A percentile compares a stretch with the other conserved stretches of the same genome.
Evolutionary conservation across 176 grass and related monocot species (phyloP).

Genomic region (Lolium perenne): DNA sequence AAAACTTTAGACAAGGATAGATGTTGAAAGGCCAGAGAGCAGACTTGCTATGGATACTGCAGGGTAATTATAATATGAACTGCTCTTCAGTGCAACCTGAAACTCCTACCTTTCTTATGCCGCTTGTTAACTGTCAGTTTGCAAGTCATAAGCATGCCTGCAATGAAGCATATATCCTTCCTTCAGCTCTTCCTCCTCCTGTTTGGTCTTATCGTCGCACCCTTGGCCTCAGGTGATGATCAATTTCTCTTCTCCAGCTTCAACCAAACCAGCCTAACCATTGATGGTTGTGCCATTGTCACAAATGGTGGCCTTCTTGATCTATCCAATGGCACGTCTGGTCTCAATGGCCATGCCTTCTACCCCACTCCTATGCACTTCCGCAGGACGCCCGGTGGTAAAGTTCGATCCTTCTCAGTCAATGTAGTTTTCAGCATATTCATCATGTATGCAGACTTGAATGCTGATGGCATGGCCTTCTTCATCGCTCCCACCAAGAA

Average conservation of each 20-base stretch:
- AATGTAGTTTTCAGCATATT: not conserved
- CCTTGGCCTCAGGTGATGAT: not conserved
- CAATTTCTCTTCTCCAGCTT: not conserved
- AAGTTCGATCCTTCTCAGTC: slow-evolving; percentile 1
- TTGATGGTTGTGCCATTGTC: not conserved
- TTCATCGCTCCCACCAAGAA: not conserved
- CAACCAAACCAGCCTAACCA: not conserved
- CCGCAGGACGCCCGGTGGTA: not conserved
- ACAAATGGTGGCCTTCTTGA: not conserved
- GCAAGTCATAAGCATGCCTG: not conserved
- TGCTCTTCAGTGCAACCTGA: not conserved
- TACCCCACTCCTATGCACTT: not conserved
- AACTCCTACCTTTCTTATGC: not conserved
- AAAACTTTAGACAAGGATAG: not conserved
- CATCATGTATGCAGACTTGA: not conserved
- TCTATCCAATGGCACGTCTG: not conserved
- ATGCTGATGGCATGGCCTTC: not conserved
- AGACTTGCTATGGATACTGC: not conserved
- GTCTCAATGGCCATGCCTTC: not conserved
- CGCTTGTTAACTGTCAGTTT: not conserved
- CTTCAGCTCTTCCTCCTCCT: not conserved
- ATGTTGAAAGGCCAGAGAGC: not conserved
- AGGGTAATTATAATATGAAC: not conserved
- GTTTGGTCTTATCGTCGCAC: not conserved
- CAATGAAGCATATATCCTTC: slow-evolving; percentile 3